phyloP scores from a whole-genome alignment of 2,329 filamentous ascomycete genomes.

The Leptographium wingfieldii region DNA sequence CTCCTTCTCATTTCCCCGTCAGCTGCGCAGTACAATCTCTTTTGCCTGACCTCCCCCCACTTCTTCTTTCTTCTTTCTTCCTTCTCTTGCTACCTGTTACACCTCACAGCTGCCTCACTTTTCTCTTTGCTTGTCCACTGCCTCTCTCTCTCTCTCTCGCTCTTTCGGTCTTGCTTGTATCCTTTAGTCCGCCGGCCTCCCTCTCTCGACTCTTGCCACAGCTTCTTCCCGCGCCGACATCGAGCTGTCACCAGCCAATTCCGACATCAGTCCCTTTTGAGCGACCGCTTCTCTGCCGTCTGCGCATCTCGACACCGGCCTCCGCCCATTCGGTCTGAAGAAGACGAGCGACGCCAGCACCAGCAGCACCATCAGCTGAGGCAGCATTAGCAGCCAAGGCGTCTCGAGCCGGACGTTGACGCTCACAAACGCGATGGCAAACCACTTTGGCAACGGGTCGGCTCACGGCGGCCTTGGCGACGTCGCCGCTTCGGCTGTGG shows the following conservation, averaged over 20 bases:
- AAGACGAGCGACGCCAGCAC: not conserved
- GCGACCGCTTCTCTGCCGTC: not conserved
- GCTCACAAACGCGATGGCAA: conserved; percentile 3
- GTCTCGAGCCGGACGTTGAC: not conserved
- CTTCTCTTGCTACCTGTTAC: not conserved
- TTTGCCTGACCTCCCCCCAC: not conserved
- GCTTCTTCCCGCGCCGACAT: not conserved
- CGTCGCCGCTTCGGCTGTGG: not conserved
- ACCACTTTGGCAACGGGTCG: conserved; percentile 7
- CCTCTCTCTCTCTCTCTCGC: not conserved
- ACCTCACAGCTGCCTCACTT: not conserved
- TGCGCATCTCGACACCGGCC: not conserved
- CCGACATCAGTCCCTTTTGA: not conserved
- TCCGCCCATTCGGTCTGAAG: not conserved
- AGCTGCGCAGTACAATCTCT: not conserved
- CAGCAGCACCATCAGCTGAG: not conserved
- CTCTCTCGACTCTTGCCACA: not conserved
- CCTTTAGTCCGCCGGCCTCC: not conserved
- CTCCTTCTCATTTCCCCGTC: not conserved
- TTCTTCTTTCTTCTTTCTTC: not conserved
- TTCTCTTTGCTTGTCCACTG: not conserved
- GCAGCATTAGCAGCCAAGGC: not conserved
- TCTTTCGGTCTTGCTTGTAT: not conserved
- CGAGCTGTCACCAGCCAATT: not conserved
- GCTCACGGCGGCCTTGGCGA: conserved; percentile 18